These are phyloP conservation scores for Gloeostereum incarnatum DNA, from an alignment of 768 basidiomycete genomes.

Conservation along the genomic window DNA sequence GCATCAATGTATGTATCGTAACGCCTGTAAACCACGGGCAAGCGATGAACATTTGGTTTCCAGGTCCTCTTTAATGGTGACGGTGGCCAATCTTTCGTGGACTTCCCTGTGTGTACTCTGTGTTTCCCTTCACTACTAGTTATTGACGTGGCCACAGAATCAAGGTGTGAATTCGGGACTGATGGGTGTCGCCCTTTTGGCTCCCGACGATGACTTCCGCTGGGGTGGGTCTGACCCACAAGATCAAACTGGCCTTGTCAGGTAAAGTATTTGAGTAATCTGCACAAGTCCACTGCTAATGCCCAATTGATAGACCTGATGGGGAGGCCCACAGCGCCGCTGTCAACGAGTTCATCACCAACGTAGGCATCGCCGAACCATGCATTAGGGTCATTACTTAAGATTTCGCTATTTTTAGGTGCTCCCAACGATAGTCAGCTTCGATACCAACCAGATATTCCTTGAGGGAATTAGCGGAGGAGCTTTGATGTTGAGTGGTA, in stretches of 20 bases:
- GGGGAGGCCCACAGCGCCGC: constrained; percentile 18
- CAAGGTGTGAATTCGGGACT: constrained; percentile 12
- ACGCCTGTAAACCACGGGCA: neutral
- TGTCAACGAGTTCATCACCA: constrained; percentile 17
- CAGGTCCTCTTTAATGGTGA: constrained; percentile 17
- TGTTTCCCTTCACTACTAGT: neutral
- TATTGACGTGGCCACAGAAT: constrained; percentile 5
- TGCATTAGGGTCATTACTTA: neutral
- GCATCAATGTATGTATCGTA: constrained; percentile 12
- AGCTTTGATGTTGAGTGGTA: constrained; percentile 16
- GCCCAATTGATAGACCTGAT: constrained; percentile 11
- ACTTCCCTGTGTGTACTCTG: constrained; percentile 11
- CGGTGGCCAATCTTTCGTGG: constrained; percentile 15
- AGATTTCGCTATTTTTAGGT: constrained; percentile 5
- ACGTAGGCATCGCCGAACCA: constrained; percentile 3
- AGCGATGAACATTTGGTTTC: too few species aligned
- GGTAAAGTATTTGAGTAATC: constrained; percentile 5
- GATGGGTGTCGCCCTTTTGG: constrained; percentile 15
- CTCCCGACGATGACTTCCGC: constrained; percentile 11
- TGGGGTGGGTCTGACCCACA: constrained; percentile 13
- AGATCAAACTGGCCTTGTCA: constrained; percentile 8
- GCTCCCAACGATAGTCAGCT: constrained; percentile 16
- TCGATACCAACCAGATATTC: constrained; percentile 15
- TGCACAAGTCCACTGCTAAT: neutral
- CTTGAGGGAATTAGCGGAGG: constrained; percentile 20